Evolutionary conservation across 371 early-diverging fungal species (phyloP), one percentile per base, ranked within the genome.

Genomic region (Hamiltosporidium tvaerminnensis): DNA sequence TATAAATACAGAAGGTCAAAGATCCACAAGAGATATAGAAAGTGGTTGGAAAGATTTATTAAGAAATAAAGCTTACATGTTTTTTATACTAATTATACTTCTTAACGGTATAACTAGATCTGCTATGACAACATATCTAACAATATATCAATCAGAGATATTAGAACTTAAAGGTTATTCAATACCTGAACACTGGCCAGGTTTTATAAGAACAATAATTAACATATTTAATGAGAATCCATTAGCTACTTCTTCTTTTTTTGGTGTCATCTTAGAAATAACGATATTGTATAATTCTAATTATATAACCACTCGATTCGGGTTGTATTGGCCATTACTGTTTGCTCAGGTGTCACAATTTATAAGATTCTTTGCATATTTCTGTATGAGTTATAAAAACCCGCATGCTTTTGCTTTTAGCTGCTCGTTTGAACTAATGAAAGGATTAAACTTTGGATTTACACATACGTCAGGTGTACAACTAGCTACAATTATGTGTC

Each of bases 391-490:
- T 10, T 23, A 14, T 34, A 44, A 64, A n/a, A 48, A 39, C 31
- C 35, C 49, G 0, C 64, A 76, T 63, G 60, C 62, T 3, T 78
- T 67, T 62, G 64, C 50, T 16, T 57, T 62, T 14, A 41, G 52
- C 34, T 80, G 80, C 54, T 0, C 65, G 7, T 50, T 80, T 36
- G 80, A 80, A 61, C 9, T 75, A 1, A 36, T 78, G 16, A 80
- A 78, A 59, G 80, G 80, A 38, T 52, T 80, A 30, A 79, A 80
- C 60, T 80, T 80, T 65, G 78, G 78, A 37, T 54, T 80, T 1
- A 73, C 77, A 1, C 78, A 80, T 54, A 66, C 69, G 1, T 70
- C 73, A 7, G 76, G 69, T 1, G 75, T 80, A 23, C 75, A 78
- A 31, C 52, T 80, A 16, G 78, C 78, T 9, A 63, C 47, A 14